Evolutionary conservation across 2,329 filamentous ascomycete genomes (phyloP).

Genomic region (Trichoderma aggressivum): DNA sequence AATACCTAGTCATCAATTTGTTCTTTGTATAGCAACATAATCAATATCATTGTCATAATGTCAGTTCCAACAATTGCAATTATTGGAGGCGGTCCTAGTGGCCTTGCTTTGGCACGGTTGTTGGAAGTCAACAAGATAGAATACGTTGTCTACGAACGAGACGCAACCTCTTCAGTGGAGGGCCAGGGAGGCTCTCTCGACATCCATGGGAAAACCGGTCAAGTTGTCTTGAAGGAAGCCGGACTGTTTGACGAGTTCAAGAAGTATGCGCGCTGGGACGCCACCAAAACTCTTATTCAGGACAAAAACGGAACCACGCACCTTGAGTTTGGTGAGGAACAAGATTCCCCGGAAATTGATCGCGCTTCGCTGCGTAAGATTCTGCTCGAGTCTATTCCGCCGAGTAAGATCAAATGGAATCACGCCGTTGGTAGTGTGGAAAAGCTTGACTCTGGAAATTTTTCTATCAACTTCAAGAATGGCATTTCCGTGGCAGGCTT

Average conservation of each 20-base stretch:
- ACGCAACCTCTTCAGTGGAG: constrained; percentile 38
- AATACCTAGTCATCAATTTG: background rate
- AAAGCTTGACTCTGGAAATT: constrained; percentile 23
- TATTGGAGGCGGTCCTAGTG: constrained; percentile 45
- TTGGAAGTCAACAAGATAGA: constrained; percentile 45
- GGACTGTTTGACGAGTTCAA: constrained; percentile 49
- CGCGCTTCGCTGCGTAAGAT: constrained; percentile 40
- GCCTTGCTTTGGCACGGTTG: constrained; percentile 44
- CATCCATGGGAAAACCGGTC: constrained; percentile 49
- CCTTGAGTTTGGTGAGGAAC: constrained; percentile 28
- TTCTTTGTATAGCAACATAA: background rate
- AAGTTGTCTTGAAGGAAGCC: constrained; percentile 49
- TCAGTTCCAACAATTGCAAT: constrained; percentile 39
- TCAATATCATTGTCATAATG: background rate
- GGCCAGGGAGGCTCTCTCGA: constrained; percentile 54
- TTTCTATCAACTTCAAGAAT: constrained; percentile 39
- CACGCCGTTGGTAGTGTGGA: constrained; percentile 17
- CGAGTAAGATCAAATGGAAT: constrained; percentile 41
- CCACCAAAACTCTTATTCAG: constrained; percentile 48
- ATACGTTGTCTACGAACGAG: constrained; percentile 50
- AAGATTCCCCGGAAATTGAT: constrained; percentile 38
- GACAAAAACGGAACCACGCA: constrained; percentile 39
- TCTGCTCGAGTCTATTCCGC: constrained; percentile 41
- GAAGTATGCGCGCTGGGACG: constrained; percentile 44
- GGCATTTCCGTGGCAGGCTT: constrained; percentile 34